Evolutionary conservation across 768 basidiomycete genomes (phyloP).

Genomic region (Neoboletus brunneissimus): DNA sequence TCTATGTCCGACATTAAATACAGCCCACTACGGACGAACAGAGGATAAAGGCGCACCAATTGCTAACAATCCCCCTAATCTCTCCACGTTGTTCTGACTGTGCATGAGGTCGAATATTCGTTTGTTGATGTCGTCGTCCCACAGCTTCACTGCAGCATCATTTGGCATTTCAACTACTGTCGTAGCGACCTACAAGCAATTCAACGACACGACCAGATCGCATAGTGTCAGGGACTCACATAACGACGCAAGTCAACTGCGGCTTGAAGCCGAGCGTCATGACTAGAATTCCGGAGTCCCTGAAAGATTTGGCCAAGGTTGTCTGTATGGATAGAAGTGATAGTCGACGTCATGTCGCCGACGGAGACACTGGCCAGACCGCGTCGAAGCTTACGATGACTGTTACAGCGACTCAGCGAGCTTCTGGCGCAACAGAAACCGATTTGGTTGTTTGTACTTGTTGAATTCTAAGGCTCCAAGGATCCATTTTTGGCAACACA

Average conservation of each 20-base stretch:
- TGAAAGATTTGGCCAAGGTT: constrained; percentile 65
- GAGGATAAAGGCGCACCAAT: constrained; percentile 57
- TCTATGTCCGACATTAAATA: constrained; percentile 39
- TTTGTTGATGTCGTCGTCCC: constrained; percentile 82
- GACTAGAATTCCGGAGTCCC: constrained; percentile 59
- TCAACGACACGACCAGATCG: constrained; percentile 11
- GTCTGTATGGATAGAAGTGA: constrained; percentile 56
- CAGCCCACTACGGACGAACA: not conserved
- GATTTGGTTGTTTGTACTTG: constrained; percentile 29
- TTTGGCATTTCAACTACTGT: constrained; percentile 78
- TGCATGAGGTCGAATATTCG: constrained; percentile 81
- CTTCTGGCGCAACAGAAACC: not conserved
- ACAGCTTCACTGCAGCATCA: constrained; percentile 75
- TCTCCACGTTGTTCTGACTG: constrained; percentile 72
- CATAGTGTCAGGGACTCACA: constrained; percentile 42
- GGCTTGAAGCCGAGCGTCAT: constrained; percentile 62
- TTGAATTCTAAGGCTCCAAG: constrained; percentile 25
- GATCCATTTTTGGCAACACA: constrained; percentile 12
- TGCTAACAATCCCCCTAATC: constrained; percentile 82
- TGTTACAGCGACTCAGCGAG: not conserved
- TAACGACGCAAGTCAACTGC: constrained; percentile 73
- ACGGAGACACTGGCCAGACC: constrained; percentile 4
- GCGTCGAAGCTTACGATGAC: constrained; percentile 10
- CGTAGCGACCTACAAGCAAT: constrained; percentile 55
- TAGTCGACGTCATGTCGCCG: constrained; percentile 56